Evolutionary conservation across 2,329 filamentous ascomycete genomes (phyloP).

Genomic region (Talaromyces sp.): DNA sequence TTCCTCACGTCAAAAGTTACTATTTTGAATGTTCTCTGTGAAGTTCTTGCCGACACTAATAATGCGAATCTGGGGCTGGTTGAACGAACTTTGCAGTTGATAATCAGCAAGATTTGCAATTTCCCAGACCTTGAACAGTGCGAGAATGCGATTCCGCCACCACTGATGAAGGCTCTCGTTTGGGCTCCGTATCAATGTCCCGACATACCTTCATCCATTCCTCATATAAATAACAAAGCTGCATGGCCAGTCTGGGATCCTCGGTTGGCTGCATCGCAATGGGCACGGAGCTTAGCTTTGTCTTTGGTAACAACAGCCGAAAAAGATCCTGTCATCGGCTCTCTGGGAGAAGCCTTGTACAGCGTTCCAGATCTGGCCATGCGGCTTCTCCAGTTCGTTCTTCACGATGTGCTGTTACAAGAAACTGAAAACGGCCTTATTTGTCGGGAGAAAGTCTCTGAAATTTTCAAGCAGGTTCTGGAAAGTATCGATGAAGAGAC

Average conservation of each 20-base stretch:
- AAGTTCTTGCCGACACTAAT: conserved; percentile 56
- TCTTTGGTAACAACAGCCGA: conserved; percentile 56
- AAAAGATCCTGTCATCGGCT: conserved; percentile 63
- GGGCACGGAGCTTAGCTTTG: conserved; percentile 30
- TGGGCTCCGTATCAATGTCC: conserved; percentile 41
- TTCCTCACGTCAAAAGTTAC: conserved; percentile 53
- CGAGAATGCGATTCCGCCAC: conserved; percentile 29
- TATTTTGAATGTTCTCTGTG: conserved; percentile 58
- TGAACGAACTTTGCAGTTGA: conserved; percentile 41
- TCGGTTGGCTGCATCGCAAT: conserved; percentile 22
- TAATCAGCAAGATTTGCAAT: conserved; percentile 30
- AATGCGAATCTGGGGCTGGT: conserved; percentile 41
- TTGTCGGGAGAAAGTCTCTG: conserved; percentile 61
- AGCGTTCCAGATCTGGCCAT: conserved; percentile 66
- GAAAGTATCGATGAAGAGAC: conserved; percentile 35
- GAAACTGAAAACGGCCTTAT: conserved; percentile 59
- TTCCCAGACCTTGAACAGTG: conserved; percentile 29
- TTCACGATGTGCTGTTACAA: conserved; percentile 72
- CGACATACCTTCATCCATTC: conserved; percentile 16
- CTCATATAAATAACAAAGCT: conserved; percentile 11
- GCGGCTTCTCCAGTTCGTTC: conserved; percentile 72
- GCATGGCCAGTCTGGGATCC: conserved; percentile 15
- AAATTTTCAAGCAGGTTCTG: conserved; percentile 61
- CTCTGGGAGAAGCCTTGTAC: conserved; percentile 61
- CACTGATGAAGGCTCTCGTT: conserved; percentile 35